A percentile compares a stretch with the other conserved stretches of the same genome.
These are phyloP conservation scores for Vaccinium macrocarpon DNA, from an alignment of 148 eudicot genomes.

Conservation along the genomic window DNA sequence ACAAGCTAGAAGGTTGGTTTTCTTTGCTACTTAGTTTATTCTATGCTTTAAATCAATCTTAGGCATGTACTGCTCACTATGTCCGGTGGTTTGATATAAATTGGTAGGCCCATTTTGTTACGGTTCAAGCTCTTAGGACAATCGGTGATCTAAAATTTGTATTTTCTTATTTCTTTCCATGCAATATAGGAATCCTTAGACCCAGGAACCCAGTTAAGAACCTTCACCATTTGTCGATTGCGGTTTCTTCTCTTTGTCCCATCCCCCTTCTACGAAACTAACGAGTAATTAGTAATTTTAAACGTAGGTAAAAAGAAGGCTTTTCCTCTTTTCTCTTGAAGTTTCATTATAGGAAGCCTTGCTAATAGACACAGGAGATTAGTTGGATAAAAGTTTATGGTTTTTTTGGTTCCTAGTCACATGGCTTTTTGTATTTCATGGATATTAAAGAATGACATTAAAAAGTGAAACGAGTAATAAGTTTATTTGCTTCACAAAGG, in stretches of 20 bases:
- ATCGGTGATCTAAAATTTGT: not conserved
- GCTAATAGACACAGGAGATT: not conserved
- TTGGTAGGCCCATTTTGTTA: not conserved
- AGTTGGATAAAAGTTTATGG: not conserved
- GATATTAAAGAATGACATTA: not conserved
- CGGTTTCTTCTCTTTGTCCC: not conserved
- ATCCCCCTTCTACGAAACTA: not conserved
- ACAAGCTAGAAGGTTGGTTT: conserved; percentile 68
- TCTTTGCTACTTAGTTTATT: not conserved
- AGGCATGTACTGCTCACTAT: not conserved
- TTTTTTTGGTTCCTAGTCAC: not conserved
- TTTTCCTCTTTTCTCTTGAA: not conserved
- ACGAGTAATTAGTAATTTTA: not conserved
- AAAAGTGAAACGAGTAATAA: not conserved
- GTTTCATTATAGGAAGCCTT: not conserved
- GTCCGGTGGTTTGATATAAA: not conserved
- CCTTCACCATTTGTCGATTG: not conserved
- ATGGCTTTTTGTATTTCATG: not conserved
- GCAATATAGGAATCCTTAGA: not conserved
- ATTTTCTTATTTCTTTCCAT: not conserved
- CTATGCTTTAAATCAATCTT: not conserved
- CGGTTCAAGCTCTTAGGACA: not conserved
- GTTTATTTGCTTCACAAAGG: not conserved
- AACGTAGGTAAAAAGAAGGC: conserved; percentile 7
- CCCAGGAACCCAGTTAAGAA: not conserved